These are phyloP conservation scores for Hypomontagnella monticulosa DNA, from an alignment of 495 filamentous ascomycete genomes.

Conservation along the genomic window DNA sequence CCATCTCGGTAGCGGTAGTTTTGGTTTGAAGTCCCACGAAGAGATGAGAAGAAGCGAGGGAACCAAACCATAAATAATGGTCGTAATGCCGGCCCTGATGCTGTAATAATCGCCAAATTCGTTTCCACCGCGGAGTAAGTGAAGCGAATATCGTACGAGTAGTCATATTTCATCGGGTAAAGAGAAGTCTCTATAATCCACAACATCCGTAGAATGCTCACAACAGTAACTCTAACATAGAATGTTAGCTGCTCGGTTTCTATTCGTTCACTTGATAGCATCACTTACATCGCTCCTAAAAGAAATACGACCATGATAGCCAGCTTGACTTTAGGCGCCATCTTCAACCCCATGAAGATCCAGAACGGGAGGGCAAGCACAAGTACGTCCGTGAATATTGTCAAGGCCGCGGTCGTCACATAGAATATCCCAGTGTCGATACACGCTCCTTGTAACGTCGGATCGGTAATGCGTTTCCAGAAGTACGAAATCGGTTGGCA, in stretches of 20 bases:
- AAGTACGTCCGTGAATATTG: slow-evolving; percentile 61
- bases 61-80: slow-evolving; percentile 57
- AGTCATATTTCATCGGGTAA: slow-evolving; percentile 38
- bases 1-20: slow-evolving; percentile 35
- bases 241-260: not conserved
- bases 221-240: slow-evolving; percentile 60
- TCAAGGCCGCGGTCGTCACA: slow-evolving; percentile 57
- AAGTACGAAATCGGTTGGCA: slow-evolving; percentile 61
- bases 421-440: slow-evolving; percentile 60
- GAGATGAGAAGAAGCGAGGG: slow-evolving; percentile 45
- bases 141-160: slow-evolving; percentile 56
- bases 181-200: slow-evolving; percentile 41
- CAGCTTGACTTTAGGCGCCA: slow-evolving; percentile 58
- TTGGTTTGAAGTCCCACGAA: slow-evolving; percentile 29
- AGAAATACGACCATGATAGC: slow-evolving; percentile 61
- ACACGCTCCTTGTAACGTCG: slow-evolving; percentile 55
- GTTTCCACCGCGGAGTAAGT: slow-evolving; percentile 63
- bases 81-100: slow-evolving; percentile 56
- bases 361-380: slow-evolving; percentile 60
- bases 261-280: not conserved
- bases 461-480: slow-evolving; percentile 51
- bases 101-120: slow-evolving; percentile 64
- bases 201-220: slow-evolving; percentile 55
- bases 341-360: slow-evolving; percentile 58
- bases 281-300: slow-evolving; percentile 59